phyloP scores from a whole-genome alignment of 2,329 filamentous ascomycete genomes.

The Bisporella sp. region DNA sequence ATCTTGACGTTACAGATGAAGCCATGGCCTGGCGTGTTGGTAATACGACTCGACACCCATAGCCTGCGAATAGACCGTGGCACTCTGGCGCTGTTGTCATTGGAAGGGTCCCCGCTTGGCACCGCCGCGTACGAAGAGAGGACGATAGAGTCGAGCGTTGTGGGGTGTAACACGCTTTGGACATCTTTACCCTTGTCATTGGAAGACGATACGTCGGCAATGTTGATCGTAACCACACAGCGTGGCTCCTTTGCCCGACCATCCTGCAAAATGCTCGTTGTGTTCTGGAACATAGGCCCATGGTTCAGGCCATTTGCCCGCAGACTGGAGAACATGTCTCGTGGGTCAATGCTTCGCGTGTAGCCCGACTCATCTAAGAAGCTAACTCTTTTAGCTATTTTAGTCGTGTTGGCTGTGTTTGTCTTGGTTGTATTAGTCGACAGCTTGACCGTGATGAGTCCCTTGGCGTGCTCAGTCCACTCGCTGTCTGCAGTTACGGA shows the following conservation, averaged over 20 bases:
- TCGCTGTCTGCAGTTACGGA: slow-evolving; percentile 15
- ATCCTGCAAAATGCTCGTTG: no score
- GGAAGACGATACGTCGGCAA: slow-evolving; percentile 24
- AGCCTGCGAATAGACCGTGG: neutral
- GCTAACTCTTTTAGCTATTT: neutral
- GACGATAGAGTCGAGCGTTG: slow-evolving; percentile 45
- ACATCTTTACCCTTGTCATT: slow-evolving; percentile 29
- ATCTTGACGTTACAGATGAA: neutral
- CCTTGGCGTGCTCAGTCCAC: slow-evolving; percentile 23
- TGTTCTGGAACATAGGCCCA: slow-evolving; percentile 36
- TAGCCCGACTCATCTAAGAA: neutral
- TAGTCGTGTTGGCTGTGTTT: neutral
- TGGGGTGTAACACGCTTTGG: slow-evolving; percentile 47
- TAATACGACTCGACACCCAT: neutral
- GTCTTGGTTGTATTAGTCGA: no score
- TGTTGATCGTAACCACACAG: slow-evolving; percentile 1
- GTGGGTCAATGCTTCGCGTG: neutral
- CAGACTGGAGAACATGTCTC: neutral
- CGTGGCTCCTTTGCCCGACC: slow-evolving; percentile 2
- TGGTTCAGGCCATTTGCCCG: neutral
- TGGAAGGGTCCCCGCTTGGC: slow-evolving; percentile 14
- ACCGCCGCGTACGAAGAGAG: slow-evolving; percentile 3
- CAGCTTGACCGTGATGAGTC: slow-evolving; percentile 8
- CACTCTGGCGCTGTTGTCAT: neutral
- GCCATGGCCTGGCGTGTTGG: neutral